Conservation (phyloP, 1,139 yeast species). For the Candida dubliniensis region DNA sequence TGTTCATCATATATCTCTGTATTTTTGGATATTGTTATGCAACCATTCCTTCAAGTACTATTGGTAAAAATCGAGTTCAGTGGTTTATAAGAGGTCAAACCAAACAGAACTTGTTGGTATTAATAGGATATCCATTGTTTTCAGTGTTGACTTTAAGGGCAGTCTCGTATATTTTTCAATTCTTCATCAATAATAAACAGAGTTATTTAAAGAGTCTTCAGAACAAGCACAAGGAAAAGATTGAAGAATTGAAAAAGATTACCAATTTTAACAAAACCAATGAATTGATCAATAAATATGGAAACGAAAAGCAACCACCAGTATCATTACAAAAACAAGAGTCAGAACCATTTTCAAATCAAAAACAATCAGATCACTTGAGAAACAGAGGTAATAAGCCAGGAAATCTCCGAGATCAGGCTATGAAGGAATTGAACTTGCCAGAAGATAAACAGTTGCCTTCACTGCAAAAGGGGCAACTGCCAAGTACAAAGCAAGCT, state of each 20-base stretch:
- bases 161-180: constrained; percentile 24
- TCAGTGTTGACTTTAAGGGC: constrained; percentile 21
- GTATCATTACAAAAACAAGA: constrained; percentile 2
- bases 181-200: constrained; percentile 25
- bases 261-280: constrained; percentile 80
- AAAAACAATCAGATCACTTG: constrained; percentile 5
- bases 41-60: constrained; percentile 20
- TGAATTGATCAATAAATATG: constrained; percentile 65
- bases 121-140: constrained; percentile 32
- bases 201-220: constrained; percentile 30
- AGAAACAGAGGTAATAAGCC: constrained; percentile 1
- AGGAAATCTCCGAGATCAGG: constrained; percentile 9
- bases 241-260: constrained; percentile 72
- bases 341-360: not conserved
- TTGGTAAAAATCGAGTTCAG: constrained; percentile 21
- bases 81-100: constrained; percentile 28
- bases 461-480: constrained; percentile 1
- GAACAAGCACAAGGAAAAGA: constrained; percentile 56
- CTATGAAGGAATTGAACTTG: constrained; percentile 14
- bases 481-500: not conserved
- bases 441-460: constrained; percentile 1
- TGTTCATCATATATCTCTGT: constrained; percentile 32
- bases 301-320: constrained; percentile 7
- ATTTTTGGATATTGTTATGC: constrained; percentile 28
- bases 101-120: constrained; percentile 17